phyloP scores from a whole-genome alignment of 176 grass and related monocot species.

The Zizania latifolia region DNA sequence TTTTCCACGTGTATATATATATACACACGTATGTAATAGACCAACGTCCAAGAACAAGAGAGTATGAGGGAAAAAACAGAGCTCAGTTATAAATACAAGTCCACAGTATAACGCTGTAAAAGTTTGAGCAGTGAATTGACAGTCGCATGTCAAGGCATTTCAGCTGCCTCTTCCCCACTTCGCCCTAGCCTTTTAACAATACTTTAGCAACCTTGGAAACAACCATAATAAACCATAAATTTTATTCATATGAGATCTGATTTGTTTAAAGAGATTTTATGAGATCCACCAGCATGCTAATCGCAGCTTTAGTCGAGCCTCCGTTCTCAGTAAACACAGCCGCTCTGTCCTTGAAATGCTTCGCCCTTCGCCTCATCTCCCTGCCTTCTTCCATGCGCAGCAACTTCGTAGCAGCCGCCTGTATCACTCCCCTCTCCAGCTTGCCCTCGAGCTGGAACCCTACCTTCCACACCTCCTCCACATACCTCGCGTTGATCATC shows the following conservation, averaged over 20 bases:
- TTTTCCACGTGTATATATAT: too few species aligned
- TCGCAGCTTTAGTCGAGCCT: neutral
- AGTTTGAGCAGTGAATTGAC: too few species aligned
- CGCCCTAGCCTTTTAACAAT: too few species aligned
- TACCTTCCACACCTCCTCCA: conserved; percentile 31
- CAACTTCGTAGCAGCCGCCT: neutral
- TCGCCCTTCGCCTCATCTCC: conserved; percentile 5
- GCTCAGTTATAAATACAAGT: too few species aligned
- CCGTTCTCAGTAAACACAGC: neutral
- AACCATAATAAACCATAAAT: too few species aligned
- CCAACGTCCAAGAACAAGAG: too few species aligned
- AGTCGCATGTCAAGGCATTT: too few species aligned
- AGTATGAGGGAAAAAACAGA: too few species aligned
- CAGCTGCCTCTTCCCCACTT: too few species aligned
- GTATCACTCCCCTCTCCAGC: neutral
- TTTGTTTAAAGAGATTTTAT: conserved; percentile 22
- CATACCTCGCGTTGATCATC: conserved; percentile 42
- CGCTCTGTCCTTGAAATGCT: neutral
- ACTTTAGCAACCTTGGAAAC: too few species aligned
- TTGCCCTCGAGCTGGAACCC: conserved; percentile 28
- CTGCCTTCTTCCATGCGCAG: neutral
- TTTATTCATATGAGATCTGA: neutral
- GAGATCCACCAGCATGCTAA: neutral
- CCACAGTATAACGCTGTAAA: too few species aligned
- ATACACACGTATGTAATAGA: too few species aligned